Base-by-base conservation (phyloP, 176 grass and related monocot genomes). In the Hordeum vulgare region DNA sequence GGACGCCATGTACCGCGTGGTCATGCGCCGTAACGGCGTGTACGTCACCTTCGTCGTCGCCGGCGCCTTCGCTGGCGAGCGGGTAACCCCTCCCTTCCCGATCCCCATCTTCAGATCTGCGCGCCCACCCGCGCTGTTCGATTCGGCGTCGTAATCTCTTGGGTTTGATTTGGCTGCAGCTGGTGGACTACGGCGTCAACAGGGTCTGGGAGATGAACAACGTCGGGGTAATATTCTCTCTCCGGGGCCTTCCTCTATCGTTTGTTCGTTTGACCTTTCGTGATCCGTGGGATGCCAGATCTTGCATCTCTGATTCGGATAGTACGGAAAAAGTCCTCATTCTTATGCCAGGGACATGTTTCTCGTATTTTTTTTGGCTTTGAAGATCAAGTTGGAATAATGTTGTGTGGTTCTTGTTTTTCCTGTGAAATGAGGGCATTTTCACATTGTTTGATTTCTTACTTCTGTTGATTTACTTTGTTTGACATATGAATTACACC, bases 31-130 rank as follows among this genome's bases (percentile, higher is more conserved):
- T 61, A 96, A 96, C 85, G 91, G 90, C 36, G 85, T 96, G 80
- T 96, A 96, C 90, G 90, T 96, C 77, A 96, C 94, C 83, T 96
- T 96, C 90, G 94, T 96, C 61, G 83, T 93, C 76, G 88, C 86
- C 34, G 94, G 94, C 29, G 94, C 94, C 83, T 96, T 96, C 88
- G 83, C 90, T 8, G 94, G 94, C 62, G 88, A 96, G 85, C 83
- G 94, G 94, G 94, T 91, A 83, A 25, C 35, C 61, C 57, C 79
- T 12, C 67, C 11, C 42, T 44, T 45, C 8, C 41, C 21, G 71
- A 51, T 74, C 71, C n/a, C 44, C 26, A 11, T 74, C 6, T 29
- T 12, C 80, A 87, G 89, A 90, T 84, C 84, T 66, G 7, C 40
- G 23, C 12, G 34, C 2, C 2, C 36, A 47, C 7, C 11, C 9